Conservation (phyloP, 805 yeast species). For the Yarrowia sp. region DNA sequence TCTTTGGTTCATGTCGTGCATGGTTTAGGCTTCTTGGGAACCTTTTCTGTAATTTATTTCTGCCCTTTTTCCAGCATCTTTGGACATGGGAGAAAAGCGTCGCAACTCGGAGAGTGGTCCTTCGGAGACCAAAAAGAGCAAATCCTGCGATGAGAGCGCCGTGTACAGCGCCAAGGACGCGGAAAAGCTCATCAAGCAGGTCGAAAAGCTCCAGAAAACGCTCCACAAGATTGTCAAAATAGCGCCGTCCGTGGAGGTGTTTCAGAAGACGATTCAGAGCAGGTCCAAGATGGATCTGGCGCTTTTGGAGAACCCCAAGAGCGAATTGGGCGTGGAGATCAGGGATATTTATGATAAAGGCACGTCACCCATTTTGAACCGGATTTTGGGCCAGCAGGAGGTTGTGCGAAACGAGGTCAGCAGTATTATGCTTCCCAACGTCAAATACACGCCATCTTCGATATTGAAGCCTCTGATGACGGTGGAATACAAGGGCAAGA, state of each 20-base stretch:
- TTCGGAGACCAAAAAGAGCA: slow-evolving; percentile 1
- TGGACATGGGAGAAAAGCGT: slow-evolving; percentile 23
- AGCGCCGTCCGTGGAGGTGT: slow-evolving; percentile 31
- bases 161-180: slow-evolving; percentile 5
- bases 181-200: slow-evolving; percentile 26
- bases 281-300: slow-evolving; percentile 5
- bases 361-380: background rate
- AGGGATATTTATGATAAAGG: slow-evolving; percentile 4
- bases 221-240: slow-evolving; percentile 39
- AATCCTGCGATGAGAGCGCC: background rate
- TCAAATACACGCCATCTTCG: slow-evolving; percentile 23
- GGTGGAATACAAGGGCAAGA: slow-evolving; percentile 7
- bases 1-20: background rate
- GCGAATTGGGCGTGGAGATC: slow-evolving; percentile 19
- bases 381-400: slow-evolving; percentile 14
- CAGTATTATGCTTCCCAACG: background rate
- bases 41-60: slow-evolving; percentile 23
- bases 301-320: slow-evolving; percentile 31
- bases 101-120: slow-evolving; percentile 2
- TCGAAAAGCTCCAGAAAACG: slow-evolving; percentile 40
- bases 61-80: background rate
- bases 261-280: slow-evolving; percentile 4
- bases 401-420: background rate
- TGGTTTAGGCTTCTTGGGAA: background rate
- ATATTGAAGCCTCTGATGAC: slow-evolving; percentile 8